Conservation (phyloP, 1,139 yeast species). For the Magnusiomyces suaveolens region DNA sequence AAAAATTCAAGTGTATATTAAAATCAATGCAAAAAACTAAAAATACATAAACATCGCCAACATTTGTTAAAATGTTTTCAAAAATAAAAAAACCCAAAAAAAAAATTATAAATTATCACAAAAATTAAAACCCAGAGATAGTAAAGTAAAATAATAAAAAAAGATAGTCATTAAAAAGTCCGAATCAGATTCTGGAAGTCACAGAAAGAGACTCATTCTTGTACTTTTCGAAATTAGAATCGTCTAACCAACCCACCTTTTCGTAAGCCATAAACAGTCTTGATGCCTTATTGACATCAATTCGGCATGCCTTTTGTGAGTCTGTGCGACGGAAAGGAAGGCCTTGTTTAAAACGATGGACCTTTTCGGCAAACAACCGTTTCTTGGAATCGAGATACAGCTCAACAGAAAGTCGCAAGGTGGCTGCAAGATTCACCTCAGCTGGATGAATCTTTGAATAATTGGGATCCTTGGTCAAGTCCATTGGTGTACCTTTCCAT, state of each 20-base stretch:
- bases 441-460: slow-evolving; percentile 74
- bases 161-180: neutral
- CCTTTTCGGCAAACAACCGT: slow-evolving; percentile 81
- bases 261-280: slow-evolving; percentile 88
- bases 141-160: neutral
- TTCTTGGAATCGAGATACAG: slow-evolving; percentile 87
- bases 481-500: slow-evolving; percentile 99
- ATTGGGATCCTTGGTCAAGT: slow-evolving; percentile 67
- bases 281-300: slow-evolving; percentile 93
- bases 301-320: slow-evolving; percentile 94
- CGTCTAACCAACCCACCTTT: slow-evolving; percentile 91
- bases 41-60: neutral
- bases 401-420: slow-evolving; percentile 77
- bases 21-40: neutral
- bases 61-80: neutral
- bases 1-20: neutral
- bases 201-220: neutral
- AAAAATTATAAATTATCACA: neutral
- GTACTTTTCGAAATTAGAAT: slow-evolving; percentile 54
- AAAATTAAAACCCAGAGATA: neutral
- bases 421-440: slow-evolving; percentile 77
- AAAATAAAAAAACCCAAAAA: neutral
- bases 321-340: slow-evolving; percentile 92
- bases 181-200: neutral
- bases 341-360: slow-evolving; percentile 59